Evolutionary conservation across 202 grass and related monocot genomes (phyloP), one percentile per base, ranked within the genome.

Genomic region (Eragrostis tef): DNA sequence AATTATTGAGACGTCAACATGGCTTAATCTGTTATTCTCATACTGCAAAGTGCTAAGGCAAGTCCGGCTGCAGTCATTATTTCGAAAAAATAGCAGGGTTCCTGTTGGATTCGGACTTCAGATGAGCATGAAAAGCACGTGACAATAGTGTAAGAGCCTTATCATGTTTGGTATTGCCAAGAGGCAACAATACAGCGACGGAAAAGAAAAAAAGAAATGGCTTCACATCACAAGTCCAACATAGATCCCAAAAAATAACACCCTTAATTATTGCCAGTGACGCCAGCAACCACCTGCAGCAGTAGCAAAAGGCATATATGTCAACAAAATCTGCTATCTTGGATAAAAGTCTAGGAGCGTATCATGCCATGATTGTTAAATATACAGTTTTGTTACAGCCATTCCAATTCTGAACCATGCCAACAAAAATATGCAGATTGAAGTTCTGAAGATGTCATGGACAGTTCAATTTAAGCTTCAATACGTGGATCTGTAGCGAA

Each of bases 261-360:
- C 47, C 77, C 44, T 74, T 48, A 72, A 79, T 85, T 87, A 27
- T 93, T 87, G 44, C 73, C 83, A 7, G 80, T 63, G 49, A 84
- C 83, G 73, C 86, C 83, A 74, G 81, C 81, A 77, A 93, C 66
- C 25, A 91, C 88, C 90, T 96, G 81, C 77, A 87, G 31, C 53
- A 83, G 72, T 21, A 31, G 49, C 10, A 62, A 46, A 72, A 62
- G 12, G 16, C 21, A 70, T 79, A 41, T 21, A 41, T 66, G 15
- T 65, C 27, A 73, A 68, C 21, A 73, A 36, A 58, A 21, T 3
- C 24, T 29, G 20, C 43, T 62, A 46, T 53, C 11, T 67, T 21
- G 46, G 15, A 48, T 36, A 4, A 20, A 15, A 57, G 17, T 24
- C 7, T 21, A 51, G 0, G 7, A 14, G 6, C 17, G 9, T 24